Evolutionary conservation across 2,329 filamentous ascomycete genomes (phyloP).

Genomic region (Colletotrichum melonis): DNA sequence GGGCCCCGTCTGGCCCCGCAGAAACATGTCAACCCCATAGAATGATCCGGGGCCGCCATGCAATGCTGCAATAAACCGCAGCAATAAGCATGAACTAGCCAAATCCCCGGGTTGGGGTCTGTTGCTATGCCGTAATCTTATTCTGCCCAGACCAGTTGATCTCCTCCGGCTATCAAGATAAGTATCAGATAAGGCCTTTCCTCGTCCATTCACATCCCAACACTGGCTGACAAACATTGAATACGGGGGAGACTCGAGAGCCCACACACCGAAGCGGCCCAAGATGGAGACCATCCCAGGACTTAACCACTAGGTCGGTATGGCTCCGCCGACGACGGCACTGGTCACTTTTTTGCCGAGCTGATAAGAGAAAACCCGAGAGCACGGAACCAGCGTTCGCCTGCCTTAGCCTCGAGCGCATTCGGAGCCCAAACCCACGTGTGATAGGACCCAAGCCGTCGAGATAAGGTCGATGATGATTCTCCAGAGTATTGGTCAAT

Average conservation of each 20-base stretch:
- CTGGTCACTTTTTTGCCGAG: neutral
- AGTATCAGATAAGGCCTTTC: conserved; percentile 12
- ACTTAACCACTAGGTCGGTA: neutral
- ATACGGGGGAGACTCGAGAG: neutral
- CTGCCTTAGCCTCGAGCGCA: neutral
- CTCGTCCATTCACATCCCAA: no score
- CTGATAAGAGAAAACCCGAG: conserved; percentile 26
- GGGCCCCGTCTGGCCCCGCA: conserved; percentile 7
- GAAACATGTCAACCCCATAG: conserved; percentile 20
- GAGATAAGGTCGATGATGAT: conserved; percentile 14
- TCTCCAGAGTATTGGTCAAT: neutral
- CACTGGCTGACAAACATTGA: neutral
- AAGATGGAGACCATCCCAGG: neutral
- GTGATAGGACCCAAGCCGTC: neutral
- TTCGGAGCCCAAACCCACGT: conserved; percentile 8
- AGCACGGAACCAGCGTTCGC: neutral
- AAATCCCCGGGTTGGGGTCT: neutral
- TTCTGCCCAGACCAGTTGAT: neutral
- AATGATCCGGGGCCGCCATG: conserved; percentile 7
- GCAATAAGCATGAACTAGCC: conserved; percentile 4
- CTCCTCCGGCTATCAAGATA: conserved; percentile 13
- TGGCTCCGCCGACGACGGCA: conserved; percentile 11
- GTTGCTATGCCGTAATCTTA: conserved; percentile 10
- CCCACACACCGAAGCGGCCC: no score
- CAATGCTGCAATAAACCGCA: conserved; percentile 7